A percentile compares a stretch with the other conserved stretches of the same genome.
Conservation (phyloP, 2,329 filamentous ascomycete species). For the Diaporthe amygdali region DNA sequence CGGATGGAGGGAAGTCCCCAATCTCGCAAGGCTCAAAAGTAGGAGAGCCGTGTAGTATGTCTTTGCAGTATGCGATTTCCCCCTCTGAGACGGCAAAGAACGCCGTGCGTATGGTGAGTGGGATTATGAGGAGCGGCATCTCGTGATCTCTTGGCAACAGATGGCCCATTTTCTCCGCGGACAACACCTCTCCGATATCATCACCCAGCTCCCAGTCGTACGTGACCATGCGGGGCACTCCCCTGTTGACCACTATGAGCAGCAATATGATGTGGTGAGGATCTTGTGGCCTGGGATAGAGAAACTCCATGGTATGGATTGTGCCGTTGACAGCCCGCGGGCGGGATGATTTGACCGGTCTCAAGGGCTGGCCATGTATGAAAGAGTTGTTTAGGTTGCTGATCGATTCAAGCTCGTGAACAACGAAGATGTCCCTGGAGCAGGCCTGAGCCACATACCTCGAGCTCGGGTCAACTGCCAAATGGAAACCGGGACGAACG, state of each 20-base stretch:
- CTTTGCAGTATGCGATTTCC: conserved; percentile 61
- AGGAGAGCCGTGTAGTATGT: conserved; percentile 57
- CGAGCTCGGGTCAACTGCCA: conserved; percentile 81
- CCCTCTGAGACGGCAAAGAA: conserved; percentile 72
- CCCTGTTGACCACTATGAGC: conserved; percentile 59
- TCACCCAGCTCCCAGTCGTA: conserved; percentile 67
- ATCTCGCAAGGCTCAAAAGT: conserved; percentile 52
- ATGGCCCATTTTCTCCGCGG: conserved; percentile 54
- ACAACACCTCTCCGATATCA: conserved; percentile 50
- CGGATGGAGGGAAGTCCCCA: conserved; percentile 44
- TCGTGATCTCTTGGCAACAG: conserved; percentile 56
- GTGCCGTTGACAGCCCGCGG: conserved; percentile 65
- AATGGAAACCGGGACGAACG: conserved; percentile 65
- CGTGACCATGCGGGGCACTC: conserved; percentile 56
- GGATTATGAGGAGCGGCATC: conserved; percentile 74
- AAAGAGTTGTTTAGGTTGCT: conserved; percentile 56
- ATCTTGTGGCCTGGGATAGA: conserved; percentile 72
- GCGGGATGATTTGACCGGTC: conserved; percentile 59
- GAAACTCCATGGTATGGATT: conserved; percentile 87
- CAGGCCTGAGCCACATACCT: conserved; percentile 73
- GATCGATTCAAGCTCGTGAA: conserved; percentile 72
- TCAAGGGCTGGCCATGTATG: conserved; percentile 47
- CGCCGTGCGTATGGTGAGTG: conserved; percentile 71
- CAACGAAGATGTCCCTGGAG: conserved; percentile 70
- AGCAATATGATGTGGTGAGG: conserved; percentile 78